Evolutionary conservation across 192 early-diverging fungal species (phyloP), one percentile per base, ranked within the genome.

Genomic region (Neocallimastix lanati): DNA sequence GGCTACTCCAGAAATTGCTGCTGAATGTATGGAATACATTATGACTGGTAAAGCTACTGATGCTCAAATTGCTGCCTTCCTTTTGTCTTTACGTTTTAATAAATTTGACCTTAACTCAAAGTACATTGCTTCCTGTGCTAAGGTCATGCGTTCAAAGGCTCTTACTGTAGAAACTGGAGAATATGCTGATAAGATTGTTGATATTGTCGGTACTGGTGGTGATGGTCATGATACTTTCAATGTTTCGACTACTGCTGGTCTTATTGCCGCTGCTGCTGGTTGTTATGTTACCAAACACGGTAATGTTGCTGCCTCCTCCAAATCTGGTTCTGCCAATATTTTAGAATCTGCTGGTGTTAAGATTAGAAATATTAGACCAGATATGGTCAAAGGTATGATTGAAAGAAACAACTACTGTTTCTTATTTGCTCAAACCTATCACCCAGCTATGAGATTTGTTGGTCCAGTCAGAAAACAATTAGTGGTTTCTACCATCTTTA

Each of bases 211-310:
- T 7, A 99, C 97, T 1, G 97, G 97, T n/a, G 97, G 97, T 13
- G 97, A 99, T 86, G 96, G 96, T 21, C 93, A 95, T 82, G 89
- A 98, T 84, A 99, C 97, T 27, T 99, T 96, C 83, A 99, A 99
- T 82, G 96, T 98, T 18, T 94, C 92, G 2, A 99, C 97, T 0
- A 94, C 97, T 0, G 89, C 94, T 16, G 90, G 93, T 36, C 90
- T 99, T 38, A 93, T 99, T 0, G 93, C 93, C 16, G 97, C 96
- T 2, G 96, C 96, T 28, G 94, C 96, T 9, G 96, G 96, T 25
- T 88, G 90, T 79, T 88, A 87, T 80, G 91, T 99, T 77, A 94
- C 95, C 78, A 99, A 99, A 91, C 95, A 96, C 85, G 97, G 97
- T 36, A 98, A 95, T 85, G 88, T 95, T 29, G 93, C 96, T 0